Base-by-base conservation (phyloP, 495 filamentous ascomycete genomes). In the Evernia prunastri region DNA sequence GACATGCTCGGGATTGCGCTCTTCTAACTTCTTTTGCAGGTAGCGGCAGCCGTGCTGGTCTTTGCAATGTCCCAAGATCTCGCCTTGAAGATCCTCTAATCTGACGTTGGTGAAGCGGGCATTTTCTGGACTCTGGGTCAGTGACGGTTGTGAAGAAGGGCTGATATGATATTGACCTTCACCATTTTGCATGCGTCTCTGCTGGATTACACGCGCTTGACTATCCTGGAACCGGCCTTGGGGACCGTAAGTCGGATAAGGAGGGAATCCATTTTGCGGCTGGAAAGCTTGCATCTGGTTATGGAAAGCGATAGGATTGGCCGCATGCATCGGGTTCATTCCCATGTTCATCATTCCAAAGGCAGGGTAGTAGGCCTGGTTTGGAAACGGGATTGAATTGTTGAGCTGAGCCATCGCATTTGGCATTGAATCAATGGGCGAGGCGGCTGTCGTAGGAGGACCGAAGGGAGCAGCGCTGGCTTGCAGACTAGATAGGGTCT, bases 41-140 rank as follows among this genome's bases (percentile, higher is more conserved):
- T 89, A 97, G 63, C 94, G 87, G 69, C 94, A 98, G 33, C 94
- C 94, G 74, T 97, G 91, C 75, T 98, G 94, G 71, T 98, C 94
- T 75, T 96, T 97, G 80, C 92, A 97, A 27, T 96, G 80, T 17
- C 78, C 78, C 74, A 96, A 92, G 67, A 98, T 88, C 68, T 91
- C 86, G 42, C 91, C 90, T 47, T 81, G 78, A 65, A 92, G 84
- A 56, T 87, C 79, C 70, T 96, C 88, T n/a, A 98, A 77, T 20
- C 86, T 82, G 66, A 89, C 77, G 70, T 91, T 90, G 43, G 84
- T 81, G 73, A 88, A 96, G 31, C 91, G 90, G 68, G 72, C 71
- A 18, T 69, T 69, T 33, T 71, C 69, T 66, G 43, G 29, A 8
- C 20, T 53, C 13, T 11, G 29, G 18, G 42, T 66, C 42, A 62